phyloP scores from a whole-genome alignment of 2,329 filamentous ascomycete genomes.

The Exophiala sideris region DNA sequence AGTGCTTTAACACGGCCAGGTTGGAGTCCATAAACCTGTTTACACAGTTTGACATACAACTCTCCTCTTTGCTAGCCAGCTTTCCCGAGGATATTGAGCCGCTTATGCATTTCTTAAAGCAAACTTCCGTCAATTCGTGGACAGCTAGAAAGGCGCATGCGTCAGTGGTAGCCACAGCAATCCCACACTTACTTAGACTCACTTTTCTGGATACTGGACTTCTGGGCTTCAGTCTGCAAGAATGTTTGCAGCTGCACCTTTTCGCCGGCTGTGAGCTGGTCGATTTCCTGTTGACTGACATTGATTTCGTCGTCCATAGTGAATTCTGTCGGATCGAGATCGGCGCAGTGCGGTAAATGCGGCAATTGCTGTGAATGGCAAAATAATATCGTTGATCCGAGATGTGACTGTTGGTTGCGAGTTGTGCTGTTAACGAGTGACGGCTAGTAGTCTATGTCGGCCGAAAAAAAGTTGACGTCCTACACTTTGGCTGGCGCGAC shows the following conservation, averaged over 20 bases:
- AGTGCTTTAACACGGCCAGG: conserved; percentile 76
- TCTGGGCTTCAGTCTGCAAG: conserved; percentile 78
- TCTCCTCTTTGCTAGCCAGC: conserved; percentile 74
- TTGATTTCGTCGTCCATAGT: conserved; percentile 27
- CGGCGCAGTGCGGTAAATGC: neutral
- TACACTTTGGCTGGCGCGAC: neutral
- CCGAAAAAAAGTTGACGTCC: neutral
- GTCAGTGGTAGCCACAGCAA: neutral
- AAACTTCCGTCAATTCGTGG: conserved; percentile 68
- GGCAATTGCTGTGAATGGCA: neutral
- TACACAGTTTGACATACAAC: conserved; percentile 87
- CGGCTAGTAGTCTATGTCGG: no score
- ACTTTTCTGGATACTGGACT: conserved; percentile 59
- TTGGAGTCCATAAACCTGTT: conserved; percentile 91
- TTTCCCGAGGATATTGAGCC: conserved; percentile 66
- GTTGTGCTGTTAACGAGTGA: no score
- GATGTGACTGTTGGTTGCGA: no score
- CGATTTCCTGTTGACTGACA: conserved; percentile 24
- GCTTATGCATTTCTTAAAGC: conserved; percentile 93
- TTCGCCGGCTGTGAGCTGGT: conserved; percentile 68
- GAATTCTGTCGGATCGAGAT: neutral
- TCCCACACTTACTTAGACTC: conserved; percentile 23
- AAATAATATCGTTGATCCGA: neutral
- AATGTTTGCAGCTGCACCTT: conserved; percentile 86
- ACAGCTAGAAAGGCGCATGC: conserved; percentile 48